These are phyloP conservation scores for Backusella macrospora DNA, from an alignment of 192 early-diverging fungal species.

Conservation along the genomic window DNA sequence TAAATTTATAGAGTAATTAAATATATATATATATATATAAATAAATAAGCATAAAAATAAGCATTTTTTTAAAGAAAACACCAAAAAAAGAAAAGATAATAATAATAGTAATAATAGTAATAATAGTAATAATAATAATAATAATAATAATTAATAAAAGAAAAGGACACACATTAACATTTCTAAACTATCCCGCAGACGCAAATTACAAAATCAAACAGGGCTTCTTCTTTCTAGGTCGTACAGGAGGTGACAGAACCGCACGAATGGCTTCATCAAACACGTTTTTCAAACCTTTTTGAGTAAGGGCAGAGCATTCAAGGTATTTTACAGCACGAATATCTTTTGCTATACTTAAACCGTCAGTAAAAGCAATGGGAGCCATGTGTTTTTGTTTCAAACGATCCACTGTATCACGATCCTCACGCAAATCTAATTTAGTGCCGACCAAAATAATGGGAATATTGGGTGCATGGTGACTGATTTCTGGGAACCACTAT, in stretches of 20 bases:
- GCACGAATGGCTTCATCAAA: conserved; percentile 94
- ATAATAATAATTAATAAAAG: no score
- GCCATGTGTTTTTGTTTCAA: conserved; percentile 76
- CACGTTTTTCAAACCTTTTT: conserved; percentile 90
- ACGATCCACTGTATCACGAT: conserved; percentile 75
- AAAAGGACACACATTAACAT: neutral
- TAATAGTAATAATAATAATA: no score
- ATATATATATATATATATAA: no score
- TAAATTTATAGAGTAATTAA: conserved; percentile 10
- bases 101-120: no score
- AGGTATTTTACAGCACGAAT: conserved; percentile 82
- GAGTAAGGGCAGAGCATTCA: conserved; percentile 91
- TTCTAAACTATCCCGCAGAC: neutral
- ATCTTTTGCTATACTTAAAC: conserved; percentile 75
- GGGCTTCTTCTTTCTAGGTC: conserved; percentile 56
- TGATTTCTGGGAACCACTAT: conserved; percentile 87
- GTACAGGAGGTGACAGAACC: conserved; percentile 65
- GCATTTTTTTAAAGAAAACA: no score
- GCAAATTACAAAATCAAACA: conserved; percentile 63
- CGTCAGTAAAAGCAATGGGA: conserved; percentile 79
- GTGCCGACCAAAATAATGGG: conserved; percentile 90
- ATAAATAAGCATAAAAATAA: no score
- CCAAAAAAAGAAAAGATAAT: no score
- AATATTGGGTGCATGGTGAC: conserved; percentile 85
- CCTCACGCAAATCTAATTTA: conserved; percentile 90